A percentile compares a stretch with the other conserved stretches of the same genome.
These are phyloP conservation scores for Hyphodiscus sp. DNA, from an alignment of 2,329 filamentous ascomycete genomes.

Conservation along the genomic window DNA sequence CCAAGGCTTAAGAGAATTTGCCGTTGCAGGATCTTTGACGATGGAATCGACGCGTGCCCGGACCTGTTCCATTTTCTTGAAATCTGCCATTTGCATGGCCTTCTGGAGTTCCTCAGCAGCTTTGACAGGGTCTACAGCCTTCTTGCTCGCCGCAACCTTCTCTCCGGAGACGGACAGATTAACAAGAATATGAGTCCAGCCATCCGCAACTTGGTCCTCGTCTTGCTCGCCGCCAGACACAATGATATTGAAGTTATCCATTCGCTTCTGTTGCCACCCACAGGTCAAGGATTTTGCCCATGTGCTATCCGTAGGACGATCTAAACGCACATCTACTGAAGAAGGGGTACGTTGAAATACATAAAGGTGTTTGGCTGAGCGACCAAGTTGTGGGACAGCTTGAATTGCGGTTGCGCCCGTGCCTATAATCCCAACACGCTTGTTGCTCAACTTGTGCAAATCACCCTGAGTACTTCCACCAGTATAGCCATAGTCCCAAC, in stretches of 20 bases:
- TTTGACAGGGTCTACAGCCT: slow-evolving; percentile 12
- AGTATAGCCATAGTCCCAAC: slow-evolving; percentile 38
- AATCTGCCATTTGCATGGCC: too few species aligned
- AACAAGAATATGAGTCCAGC: slow-evolving; percentile 35
- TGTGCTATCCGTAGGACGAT: slow-evolving; percentile 35
- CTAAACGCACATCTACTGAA: slow-evolving; percentile 33
- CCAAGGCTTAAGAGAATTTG: slow-evolving; percentile 49
- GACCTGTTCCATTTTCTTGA: slow-evolving; percentile 19
- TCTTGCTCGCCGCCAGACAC: slow-evolving; percentile 26
- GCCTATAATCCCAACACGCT: slow-evolving; percentile 24
- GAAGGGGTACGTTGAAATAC: slow-evolving; percentile 53
- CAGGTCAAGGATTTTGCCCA: slow-evolving; percentile 31
- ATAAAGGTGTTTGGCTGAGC: slow-evolving; percentile 43
- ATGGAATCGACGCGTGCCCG: slow-evolving; percentile 39
- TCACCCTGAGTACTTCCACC: slow-evolving; percentile 31
- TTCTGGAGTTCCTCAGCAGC: too few species aligned
- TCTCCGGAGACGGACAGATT: slow-evolving; percentile 33
- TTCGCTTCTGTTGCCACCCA: slow-evolving; percentile 42
- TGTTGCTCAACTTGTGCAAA: slow-evolving; percentile 28
- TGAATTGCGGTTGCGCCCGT: slow-evolving; percentile 26
- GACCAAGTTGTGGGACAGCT: slow-evolving; percentile 35
- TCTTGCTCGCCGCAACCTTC: slow-evolving; percentile 29
- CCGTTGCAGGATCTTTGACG: slow-evolving; percentile 47
- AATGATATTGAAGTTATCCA: slow-evolving; percentile 37
- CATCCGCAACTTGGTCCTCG: slow-evolving; percentile 43